phyloP scores from a whole-genome alignment of 139 green algal genomes.

The Chlamydomonas incerta region DNA sequence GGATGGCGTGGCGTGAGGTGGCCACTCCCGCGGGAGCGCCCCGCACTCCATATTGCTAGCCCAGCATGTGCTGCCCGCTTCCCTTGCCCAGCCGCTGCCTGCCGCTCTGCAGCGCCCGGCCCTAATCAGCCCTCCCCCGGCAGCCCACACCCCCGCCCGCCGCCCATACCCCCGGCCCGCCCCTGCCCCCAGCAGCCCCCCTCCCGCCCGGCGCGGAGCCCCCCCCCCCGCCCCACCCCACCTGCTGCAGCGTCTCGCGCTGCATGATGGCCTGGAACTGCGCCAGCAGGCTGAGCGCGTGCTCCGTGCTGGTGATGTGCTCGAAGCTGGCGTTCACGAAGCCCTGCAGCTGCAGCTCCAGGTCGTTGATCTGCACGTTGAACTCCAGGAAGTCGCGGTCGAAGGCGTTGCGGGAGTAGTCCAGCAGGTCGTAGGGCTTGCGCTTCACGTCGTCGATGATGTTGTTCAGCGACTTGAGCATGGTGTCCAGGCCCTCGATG shows the following conservation, averaged over 20 bases:
- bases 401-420: conserved; percentile 86
- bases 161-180: no score
- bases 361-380: conserved; percentile 95
- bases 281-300: conserved; percentile 86
- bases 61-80: no score
- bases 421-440: conserved; percentile 93
- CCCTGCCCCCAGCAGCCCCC: no score
- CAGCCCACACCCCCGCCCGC: no score
- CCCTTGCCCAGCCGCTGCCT: no score
- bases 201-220: no score
- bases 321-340: conserved; percentile 92
- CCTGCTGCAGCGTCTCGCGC: conserved; percentile 81
- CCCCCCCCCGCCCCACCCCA: no score
- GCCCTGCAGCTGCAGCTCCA: conserved; percentile 89
- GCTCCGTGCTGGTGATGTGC: conserved; percentile 88
- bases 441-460: conserved; percentile 92
- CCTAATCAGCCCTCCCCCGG: no score
- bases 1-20: no score
- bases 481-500: conserved; percentile 83
- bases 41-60: no score
- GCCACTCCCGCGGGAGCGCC: no score
- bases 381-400: conserved; percentile 96
- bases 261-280: conserved; percentile 92
- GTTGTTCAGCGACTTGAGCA: conserved; percentile 85
- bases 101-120: no score